Evolutionary conservation across 441 rosid genomes (phyloP).

Genomic region (Capsella rubella): DNA sequence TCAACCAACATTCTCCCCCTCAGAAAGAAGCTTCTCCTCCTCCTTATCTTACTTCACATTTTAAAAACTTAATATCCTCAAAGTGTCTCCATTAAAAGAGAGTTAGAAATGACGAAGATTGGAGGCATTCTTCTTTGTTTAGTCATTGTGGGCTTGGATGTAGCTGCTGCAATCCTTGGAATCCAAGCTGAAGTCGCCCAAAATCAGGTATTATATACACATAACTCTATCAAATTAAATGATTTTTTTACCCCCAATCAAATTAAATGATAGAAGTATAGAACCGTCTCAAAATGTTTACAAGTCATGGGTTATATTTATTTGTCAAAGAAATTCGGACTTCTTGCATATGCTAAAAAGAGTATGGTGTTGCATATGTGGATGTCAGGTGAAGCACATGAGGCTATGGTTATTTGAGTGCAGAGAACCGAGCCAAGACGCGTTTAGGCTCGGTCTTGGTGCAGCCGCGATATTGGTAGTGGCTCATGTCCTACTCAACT

Average conservation of each 20-base stretch:
- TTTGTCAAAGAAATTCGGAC: too few relatives aligned
- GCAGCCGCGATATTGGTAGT: conserved; percentile 67
- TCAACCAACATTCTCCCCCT: conserved; percentile 19
- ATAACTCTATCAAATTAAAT: neutral
- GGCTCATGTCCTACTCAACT: conserved; percentile 81
- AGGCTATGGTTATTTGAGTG: conserved; percentile 90
- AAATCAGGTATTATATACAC: conserved; percentile 60
- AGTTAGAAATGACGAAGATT: conserved; percentile 54
- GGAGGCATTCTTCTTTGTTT: conserved; percentile 77
- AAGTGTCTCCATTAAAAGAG: conserved; percentile 15
- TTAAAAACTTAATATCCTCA: neutral
- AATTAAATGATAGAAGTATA: neutral
- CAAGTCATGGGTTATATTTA: neutral
- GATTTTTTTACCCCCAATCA: neutral
- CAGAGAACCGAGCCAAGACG: conserved; percentile 81
- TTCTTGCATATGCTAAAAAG: neutral
- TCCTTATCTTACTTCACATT: conserved; percentile 33
- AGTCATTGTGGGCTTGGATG: conserved; percentile 79
- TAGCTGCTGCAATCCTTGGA: conserved; percentile 79
- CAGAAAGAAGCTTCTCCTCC: conserved; percentile 1
- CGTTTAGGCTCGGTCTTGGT: conserved; percentile 75
- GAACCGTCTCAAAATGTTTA: neutral
- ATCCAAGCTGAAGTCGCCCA: conserved; percentile 90
- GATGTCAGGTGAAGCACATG: conserved; percentile 74
- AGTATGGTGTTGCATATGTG: neutral